Evolutionary conservation across 441 rosid genomes (phyloP), one percentile per base, ranked within the genome.

Genomic region (Mallotus japonicus): DNA sequence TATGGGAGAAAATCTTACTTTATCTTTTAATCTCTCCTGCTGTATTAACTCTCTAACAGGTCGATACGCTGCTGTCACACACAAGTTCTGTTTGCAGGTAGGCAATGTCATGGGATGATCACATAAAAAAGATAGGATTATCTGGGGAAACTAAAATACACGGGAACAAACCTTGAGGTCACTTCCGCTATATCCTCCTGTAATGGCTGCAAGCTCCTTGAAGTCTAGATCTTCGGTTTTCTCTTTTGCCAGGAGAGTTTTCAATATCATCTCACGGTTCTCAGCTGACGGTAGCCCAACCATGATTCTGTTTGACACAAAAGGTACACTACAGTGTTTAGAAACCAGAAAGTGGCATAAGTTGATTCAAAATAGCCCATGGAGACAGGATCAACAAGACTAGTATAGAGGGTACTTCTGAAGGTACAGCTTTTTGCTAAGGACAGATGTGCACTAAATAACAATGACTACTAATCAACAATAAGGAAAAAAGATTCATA

Each of bases 161-260:
- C 71, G 75, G 61, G 67, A 46, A 63, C 85, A 79, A 83, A 95
- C 99, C 98, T 93, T 95, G 66, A 95, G 98, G 74, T 95, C 98
- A 83, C 99, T 93, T 83, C 98, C 98, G 63, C 84, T 90, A 50
- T 86, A 95, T 37, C 99, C 99, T 79, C 90, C 98, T 44, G 99
- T 91, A 87, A 91, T 83, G 67, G 85, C 66, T 4, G 94, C 97
- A 70, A 95, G 93, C 83, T 93, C 99, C 60, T 88, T 90, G 71
- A 85, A 93, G 73, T 95, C 94, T 1, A 93, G 85, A 75, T 85
- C 87, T 76, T 80, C 98, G 13, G 85, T 86, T 76, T 85, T 89
- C 78, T 95, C 99, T 85, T 93, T 91, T 4, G 91, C 79, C 78
- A 95, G 75, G 70, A 93, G 89, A 66, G 97, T 93, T 83, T 77